phyloP scores from a whole-genome alignment of 768 basidiomycete species.

The Kwoniella dendrophila region DNA sequence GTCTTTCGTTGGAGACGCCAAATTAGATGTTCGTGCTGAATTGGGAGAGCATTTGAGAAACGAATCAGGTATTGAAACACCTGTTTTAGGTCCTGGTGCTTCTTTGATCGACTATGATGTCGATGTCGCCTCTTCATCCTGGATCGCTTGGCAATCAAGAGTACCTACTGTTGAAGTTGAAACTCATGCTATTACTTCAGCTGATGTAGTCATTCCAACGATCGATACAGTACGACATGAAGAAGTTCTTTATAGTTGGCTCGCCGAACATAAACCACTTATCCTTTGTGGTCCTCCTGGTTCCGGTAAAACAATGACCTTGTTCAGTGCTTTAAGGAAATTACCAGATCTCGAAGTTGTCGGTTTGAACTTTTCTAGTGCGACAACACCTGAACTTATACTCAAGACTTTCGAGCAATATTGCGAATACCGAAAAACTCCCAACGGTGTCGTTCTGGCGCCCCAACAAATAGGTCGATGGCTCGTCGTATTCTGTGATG shows the following conservation, averaged over 20 bases:
- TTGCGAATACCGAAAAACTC: constrained; percentile 97
- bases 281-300: constrained; percentile 99
- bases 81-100: constrained; percentile 67
- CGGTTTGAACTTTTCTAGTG: constrained; percentile 98
- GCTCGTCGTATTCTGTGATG: constrained; percentile 99
- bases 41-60: constrained; percentile 84
- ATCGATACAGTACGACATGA: constrained; percentile 98
- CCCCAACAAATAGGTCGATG: constrained; percentile 94
- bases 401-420: constrained; percentile 99
- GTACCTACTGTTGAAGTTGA: constrained; percentile 97
- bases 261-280: constrained; percentile 96
- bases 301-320: constrained; percentile 99
- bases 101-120: constrained; percentile 97
- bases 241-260: constrained; percentile 97
- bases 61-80: constrained; percentile 87
- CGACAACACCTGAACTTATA: constrained; percentile 95
- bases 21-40: constrained; percentile 79
- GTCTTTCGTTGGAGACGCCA: constrained; percentile 98
- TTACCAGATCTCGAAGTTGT: constrained; percentile 99
- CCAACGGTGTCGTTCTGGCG: constrained; percentile 93
- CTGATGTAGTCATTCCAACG: constrained; percentile 96
- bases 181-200: constrained; percentile 89
- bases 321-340: constrained; percentile 96
- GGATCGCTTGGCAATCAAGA: constrained; percentile 86
- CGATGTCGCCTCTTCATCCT: constrained; percentile 78